Base-by-base conservation (phyloP, 192 early-diverging fungal genomes). In the Linnemannia zychae region DNA sequence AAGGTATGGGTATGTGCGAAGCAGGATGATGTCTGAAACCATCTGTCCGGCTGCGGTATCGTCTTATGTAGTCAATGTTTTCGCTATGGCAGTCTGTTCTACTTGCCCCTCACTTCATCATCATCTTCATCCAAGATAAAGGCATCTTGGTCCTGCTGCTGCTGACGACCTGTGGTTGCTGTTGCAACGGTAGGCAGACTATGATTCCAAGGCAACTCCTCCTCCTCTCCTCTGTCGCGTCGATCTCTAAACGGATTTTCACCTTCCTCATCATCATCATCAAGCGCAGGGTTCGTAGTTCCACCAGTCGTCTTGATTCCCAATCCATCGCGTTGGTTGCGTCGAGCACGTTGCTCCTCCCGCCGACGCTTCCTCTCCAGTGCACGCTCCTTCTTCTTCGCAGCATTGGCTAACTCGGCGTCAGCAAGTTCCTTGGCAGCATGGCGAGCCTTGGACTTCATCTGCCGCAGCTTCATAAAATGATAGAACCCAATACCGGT, bases 401-500 rank as follows among this genome's bases (percentile, higher is more conserved):
- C 50, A 12, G 72, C 60, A 7, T 69, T 84, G 20, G 72, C 76
- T 0, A 50, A 9, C 46, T 74, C 72, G 4, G 57, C 17, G 49
- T 84, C 82, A 4, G 82, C 76, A 28, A 85, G 47, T n/a, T 79
- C 77, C 40, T 85, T 79, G 63, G 83, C 74, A 2, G 69, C 48
- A 9, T 33, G 44, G 18, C 80, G 68, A 2, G 84, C 46, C 18
- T 72, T 80, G 36, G 76, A 72, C 46, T 77, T 84, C 77, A 86
- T 78, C 34, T 78, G 67, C 18, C 88, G 88, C 28, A 95, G 84
- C 67, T 95, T 94, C 80, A 94, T 87, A 88, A 91, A 93, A 79
- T 96, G 94, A 74, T 94, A 94, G 44, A 90, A 81, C 2, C 88
- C 96, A 67, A 99, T 97, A 7, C 98, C 98, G 24, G 92, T 89